These are phyloP conservation scores for Corymbia calophylla DNA, from an alignment of 441 rosid genomes.

Conservation along the genomic window DNA sequence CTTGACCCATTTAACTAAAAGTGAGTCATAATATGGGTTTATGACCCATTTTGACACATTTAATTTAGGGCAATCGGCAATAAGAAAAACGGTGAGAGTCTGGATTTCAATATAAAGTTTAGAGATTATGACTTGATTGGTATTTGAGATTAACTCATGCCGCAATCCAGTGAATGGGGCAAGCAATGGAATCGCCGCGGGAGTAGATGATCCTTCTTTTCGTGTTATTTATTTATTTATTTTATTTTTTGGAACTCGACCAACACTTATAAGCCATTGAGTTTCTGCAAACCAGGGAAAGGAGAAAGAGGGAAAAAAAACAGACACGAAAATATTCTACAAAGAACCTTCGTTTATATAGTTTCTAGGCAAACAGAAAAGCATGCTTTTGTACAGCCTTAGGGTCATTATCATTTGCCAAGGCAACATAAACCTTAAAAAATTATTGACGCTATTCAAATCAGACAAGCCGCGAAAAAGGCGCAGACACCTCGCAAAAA, in stretches of 20 bases:
- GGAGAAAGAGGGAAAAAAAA: not conserved
- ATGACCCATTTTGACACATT: too few relatives aligned
- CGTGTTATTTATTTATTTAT: accelerated
- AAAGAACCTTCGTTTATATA: not conserved
- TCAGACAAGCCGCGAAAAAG: not conserved
- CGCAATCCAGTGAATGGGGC: accelerated
- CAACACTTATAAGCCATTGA: accelerated
- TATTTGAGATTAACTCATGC: not conserved
- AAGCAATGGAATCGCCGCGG: too few relatives aligned
- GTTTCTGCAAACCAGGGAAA: not conserved
- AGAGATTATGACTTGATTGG: not conserved
- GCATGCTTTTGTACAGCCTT: not conserved
- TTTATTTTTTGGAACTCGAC: not conserved
- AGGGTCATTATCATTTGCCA: not conserved
- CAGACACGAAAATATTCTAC: not conserved
- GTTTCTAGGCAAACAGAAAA: not conserved
- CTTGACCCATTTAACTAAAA: too few relatives aligned
- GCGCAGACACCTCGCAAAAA: not conserved
- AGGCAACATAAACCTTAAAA: not conserved
- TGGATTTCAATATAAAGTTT: not conserved
- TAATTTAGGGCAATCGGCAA: accelerated
- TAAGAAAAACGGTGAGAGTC: not conserved
- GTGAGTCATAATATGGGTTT: too few relatives aligned
- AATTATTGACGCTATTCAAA: not conserved
- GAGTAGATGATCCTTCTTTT: accelerated